Evolutionary conservation across 305 asterid species (phyloP).

Genomic region (Plantago coronopus): DNA sequence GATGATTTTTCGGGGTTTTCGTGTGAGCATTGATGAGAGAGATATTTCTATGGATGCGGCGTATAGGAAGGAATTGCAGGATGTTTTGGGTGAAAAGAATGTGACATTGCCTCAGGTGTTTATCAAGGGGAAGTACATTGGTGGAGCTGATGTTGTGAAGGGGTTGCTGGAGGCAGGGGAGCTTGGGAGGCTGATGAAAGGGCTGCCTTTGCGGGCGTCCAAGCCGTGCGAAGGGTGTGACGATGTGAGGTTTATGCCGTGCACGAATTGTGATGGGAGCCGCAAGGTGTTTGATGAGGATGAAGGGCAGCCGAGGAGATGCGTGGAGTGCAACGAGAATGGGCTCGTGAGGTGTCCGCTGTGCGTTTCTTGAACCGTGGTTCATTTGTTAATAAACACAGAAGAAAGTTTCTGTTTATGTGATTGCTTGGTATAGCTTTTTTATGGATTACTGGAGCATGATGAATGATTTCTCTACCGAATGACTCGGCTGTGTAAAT

Average conservation of each 20-base stretch:
- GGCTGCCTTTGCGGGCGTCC: slow-evolving; percentile 42
- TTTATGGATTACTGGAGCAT: slow-evolving; percentile 24
- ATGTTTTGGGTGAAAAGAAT: slow-evolving; percentile 42
- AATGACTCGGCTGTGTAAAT: slow-evolving; percentile 38
- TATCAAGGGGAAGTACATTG: slow-evolving; percentile 67
- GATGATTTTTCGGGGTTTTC: slow-evolving; percentile 62
- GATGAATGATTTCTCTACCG: slow-evolving; percentile 23
- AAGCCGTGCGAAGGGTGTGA: slow-evolving; percentile 67
- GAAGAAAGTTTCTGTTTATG: slow-evolving; percentile 10
- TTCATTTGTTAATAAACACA: slow-evolving; percentile 24
- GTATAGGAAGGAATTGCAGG: slow-evolving; percentile 56
- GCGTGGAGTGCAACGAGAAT: slow-evolving; percentile 69
- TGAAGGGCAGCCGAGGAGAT: slow-evolving; percentile 49
- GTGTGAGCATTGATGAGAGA: slow-evolving; percentile 63
- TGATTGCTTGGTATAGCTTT: slow-evolving; percentile 19
- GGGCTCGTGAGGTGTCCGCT: slow-evolving; percentile 71
- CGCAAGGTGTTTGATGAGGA: slow-evolving; percentile 72
- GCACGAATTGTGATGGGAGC: slow-evolving; percentile 71
- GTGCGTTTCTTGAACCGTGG: slow-evolving; percentile 47
- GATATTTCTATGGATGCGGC: slow-evolving; percentile 75
- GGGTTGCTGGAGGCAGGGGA: slow-evolving; percentile 64
- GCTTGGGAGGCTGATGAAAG: slow-evolving; percentile 52
- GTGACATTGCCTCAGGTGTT: slow-evolving; percentile 71
- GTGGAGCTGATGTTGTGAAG: slow-evolving; percentile 60
- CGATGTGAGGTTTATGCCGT: slow-evolving; percentile 63